Percentiles rank a stretch among this genome's conserved stretches.
phyloP scores from a whole-genome alignment of 73 alveolate species.

The Tetrahymena thermophila region DNA sequence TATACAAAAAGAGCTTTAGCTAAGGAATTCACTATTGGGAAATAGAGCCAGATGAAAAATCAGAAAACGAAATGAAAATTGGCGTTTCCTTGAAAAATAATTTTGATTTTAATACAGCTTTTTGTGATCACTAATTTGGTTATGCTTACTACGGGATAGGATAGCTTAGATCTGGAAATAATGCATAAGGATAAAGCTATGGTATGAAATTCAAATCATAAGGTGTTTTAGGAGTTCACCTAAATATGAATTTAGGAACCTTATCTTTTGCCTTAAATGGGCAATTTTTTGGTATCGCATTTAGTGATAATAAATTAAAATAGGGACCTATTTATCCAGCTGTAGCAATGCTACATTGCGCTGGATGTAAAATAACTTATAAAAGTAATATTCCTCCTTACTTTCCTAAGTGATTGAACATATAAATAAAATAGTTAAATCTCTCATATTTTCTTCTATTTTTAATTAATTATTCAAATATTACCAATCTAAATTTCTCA shows the following conservation, averaged over 20 bases:
- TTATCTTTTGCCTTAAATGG: conserved; percentile 52
- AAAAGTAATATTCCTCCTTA: not conserved
- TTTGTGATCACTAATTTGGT: conserved; percentile 53
- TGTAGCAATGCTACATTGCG: conserved; percentile 57
- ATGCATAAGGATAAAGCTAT: conserved; percentile 49
- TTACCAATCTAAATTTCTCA: not conserved
- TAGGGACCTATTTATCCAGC: conserved; percentile 61
- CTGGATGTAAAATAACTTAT: conserved; percentile 36
- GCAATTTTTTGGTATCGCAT: conserved; percentile 50
- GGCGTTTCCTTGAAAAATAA: conserved; percentile 48
- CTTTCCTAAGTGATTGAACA: not conserved
- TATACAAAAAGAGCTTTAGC: conserved; percentile 15
- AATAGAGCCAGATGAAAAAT: conserved; percentile 38
- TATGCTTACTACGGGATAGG: conserved; percentile 69
- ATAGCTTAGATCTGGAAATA: conserved; percentile 52
- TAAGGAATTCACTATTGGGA: conserved; percentile 69
- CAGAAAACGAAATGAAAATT: conserved; percentile 60
- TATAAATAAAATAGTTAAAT: no score
- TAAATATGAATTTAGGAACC: conserved; percentile 61
- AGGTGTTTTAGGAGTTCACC: conserved; percentile 58
- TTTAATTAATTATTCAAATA: no score
- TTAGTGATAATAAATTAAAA: conserved; percentile 37
- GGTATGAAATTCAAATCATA: conserved; percentile 50
- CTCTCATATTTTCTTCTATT: not conserved
- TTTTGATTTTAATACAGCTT: conserved; percentile 42